Percentiles rank a stretch among this genome's conserved stretches.
Conservation (phyloP, 2,329 filamentous ascomycete species). For the Massarina eburnea region DNA sequence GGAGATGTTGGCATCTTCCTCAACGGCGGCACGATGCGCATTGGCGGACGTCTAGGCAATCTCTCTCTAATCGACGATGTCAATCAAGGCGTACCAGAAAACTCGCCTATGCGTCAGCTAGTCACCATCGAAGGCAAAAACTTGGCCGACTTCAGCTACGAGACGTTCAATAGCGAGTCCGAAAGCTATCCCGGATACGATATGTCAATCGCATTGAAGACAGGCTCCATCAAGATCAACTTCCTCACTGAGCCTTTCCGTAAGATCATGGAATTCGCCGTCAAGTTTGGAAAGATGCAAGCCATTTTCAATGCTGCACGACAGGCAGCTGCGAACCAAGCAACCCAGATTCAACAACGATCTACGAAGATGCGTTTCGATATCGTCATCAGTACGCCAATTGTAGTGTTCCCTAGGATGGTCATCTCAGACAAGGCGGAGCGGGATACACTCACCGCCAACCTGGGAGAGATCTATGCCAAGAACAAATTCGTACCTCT, state of each 20-base stretch:
- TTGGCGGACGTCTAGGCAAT: slow-evolving; percentile 84
- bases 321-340: slow-evolving; percentile 90
- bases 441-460: slow-evolving; percentile 85
- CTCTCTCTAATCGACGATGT: slow-evolving; percentile 90
- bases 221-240: slow-evolving; percentile 94
- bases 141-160: slow-evolving; percentile 94
- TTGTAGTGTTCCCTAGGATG: slow-evolving; percentile 87
- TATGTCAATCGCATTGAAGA: slow-evolving; percentile 84
- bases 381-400: slow-evolving; percentile 89
- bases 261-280: slow-evolving; percentile 95
- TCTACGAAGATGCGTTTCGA: slow-evolving; percentile 92
- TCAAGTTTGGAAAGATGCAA: slow-evolving; percentile 99
- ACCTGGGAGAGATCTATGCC: slow-evolving; percentile 95
- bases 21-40: slow-evolving; percentile 80
- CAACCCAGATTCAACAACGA: slow-evolving; percentile 88
- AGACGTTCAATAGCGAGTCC: slow-evolving; percentile 81
- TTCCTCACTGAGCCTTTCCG: slow-evolving; percentile 97
- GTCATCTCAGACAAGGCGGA: slow-evolving; percentile 69
- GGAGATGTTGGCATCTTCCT: slow-evolving; percentile 90
- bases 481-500: slow-evolving; percentile 89
- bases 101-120: slow-evolving; percentile 80
- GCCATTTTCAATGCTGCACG: slow-evolving; percentile 96
- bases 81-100: slow-evolving; percentile 80
- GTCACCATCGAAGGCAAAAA: slow-evolving; percentile 95
- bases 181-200: slow-evolving; percentile 91